These are phyloP conservation scores for Thermomucor indicae-seudaticae DNA, from an alignment of 371 early-diverging fungal species.

Conservation along the genomic window DNA sequence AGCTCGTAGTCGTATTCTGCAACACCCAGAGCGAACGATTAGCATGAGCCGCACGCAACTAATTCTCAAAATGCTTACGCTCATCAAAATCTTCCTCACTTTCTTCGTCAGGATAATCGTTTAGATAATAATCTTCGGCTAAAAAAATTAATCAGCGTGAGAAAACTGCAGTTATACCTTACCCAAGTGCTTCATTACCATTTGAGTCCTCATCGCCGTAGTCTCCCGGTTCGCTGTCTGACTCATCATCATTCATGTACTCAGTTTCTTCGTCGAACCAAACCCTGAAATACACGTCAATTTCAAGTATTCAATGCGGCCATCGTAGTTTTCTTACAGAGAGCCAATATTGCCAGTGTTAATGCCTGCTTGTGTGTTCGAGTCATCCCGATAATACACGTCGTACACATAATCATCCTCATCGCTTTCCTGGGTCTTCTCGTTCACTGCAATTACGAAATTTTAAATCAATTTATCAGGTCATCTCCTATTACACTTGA, in stretches of 20 bases:
- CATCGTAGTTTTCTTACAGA: slow-evolving; percentile 26
- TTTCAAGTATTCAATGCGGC: background rate
- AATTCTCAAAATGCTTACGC: slow-evolving; percentile 20
- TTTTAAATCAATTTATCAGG: background rate
- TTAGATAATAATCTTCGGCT: slow-evolving; percentile 66
- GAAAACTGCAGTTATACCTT: background rate
- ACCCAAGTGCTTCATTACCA: slow-evolving; percentile 20
- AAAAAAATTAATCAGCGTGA: slow-evolving; percentile 1
- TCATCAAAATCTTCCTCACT: slow-evolving; percentile 44
- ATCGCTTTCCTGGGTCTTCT: slow-evolving; percentile 29
- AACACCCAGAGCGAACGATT: background rate
- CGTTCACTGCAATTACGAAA: slow-evolving; percentile 21
- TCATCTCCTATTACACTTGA: background rate
- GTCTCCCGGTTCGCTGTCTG: slow-evolving; percentile 50
- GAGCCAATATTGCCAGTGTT: slow-evolving; percentile 38
- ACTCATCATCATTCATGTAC: slow-evolving; percentile 48
- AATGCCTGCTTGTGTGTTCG: slow-evolving; percentile 20
- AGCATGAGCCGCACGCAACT: background rate
- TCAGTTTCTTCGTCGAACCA: slow-evolving; percentile 53
- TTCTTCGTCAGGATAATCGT: slow-evolving; percentile 62
- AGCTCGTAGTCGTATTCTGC: slow-evolving; percentile 18
- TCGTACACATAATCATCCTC: slow-evolving; percentile 59
- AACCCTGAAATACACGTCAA: slow-evolving; percentile 16
- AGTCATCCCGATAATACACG: slow-evolving; percentile 53
- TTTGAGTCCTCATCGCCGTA: slow-evolving; percentile 60